Percentiles rank a stretch among this genome's conserved stretches.
Evolutionary conservation across 345 rosid genomes (phyloP).

Genomic region (Triadica sebifera): DNA sequence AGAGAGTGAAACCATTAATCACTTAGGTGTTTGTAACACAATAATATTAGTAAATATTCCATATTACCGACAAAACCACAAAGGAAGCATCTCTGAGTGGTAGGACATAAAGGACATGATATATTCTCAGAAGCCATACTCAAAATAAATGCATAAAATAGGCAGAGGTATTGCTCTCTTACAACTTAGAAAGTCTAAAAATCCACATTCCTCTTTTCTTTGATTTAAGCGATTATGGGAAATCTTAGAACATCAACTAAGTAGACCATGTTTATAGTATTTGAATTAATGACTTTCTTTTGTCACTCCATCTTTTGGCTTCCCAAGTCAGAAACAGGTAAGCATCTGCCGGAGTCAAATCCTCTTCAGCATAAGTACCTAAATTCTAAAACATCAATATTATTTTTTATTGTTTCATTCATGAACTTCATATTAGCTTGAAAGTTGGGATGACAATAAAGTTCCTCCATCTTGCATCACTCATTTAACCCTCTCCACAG

Average conservation of each 20-base stretch:
- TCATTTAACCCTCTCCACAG: background rate
- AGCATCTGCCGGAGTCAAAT: background rate
- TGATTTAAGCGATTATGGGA: background rate
- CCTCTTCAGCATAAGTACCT: background rate
- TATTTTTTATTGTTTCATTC: background rate
- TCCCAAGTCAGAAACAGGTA: background rate
- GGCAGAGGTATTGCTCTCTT: background rate
- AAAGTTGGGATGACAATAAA: background rate
- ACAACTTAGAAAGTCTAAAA: no score
- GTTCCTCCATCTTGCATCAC: background rate
- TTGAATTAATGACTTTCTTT: background rate
- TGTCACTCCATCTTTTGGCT: background rate
- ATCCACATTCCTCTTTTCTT: background rate
- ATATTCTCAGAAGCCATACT: background rate
- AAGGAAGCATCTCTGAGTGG: background rate
- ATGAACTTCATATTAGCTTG: background rate
- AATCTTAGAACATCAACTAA: background rate
- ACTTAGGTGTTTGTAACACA: background rate
- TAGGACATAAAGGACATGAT: background rate
- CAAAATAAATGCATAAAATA: background rate
- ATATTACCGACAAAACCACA: background rate
- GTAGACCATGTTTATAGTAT: no score
- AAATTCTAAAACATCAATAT: background rate
- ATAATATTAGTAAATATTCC: background rate
- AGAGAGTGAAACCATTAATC: background rate